Conservation (phyloP, 805 yeast species). For the Brettanomyces sp. region DNA sequence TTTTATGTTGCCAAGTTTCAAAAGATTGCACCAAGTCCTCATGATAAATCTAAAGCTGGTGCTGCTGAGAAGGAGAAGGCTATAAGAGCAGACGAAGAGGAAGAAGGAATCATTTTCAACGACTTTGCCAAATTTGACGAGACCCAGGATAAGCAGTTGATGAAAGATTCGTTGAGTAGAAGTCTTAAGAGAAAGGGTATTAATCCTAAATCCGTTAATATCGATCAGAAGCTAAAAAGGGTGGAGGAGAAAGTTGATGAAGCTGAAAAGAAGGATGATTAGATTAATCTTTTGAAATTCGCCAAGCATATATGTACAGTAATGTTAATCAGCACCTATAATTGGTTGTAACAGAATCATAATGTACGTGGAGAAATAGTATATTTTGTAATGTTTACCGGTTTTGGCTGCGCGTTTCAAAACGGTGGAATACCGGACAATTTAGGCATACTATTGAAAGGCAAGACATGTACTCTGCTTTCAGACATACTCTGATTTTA, state of each 20-base stretch:
- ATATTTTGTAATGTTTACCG: no score
- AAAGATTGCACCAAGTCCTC: slow-evolving; percentile 80
- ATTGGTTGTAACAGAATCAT: no score
- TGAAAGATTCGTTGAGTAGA: slow-evolving; percentile 59
- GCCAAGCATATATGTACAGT: no score
- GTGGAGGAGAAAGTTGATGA: slow-evolving; percentile 1
- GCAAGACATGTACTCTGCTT: no score
- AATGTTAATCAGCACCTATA: no score
- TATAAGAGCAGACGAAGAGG: slow-evolving; percentile 71
- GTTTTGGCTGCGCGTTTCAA: no score
- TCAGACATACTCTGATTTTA: no score
- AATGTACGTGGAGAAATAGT: no score
- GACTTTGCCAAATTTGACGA: slow-evolving; percentile 81
- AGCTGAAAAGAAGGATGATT: background rate
- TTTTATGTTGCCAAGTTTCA: slow-evolving; percentile 95
- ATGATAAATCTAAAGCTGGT: slow-evolving; percentile 78
- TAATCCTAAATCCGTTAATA: slow-evolving; percentile 41
- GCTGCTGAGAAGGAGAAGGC: slow-evolving; percentile 75
- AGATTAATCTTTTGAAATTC: background rate
- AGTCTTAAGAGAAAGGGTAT: slow-evolving; percentile 63
- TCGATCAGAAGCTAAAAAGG: slow-evolving; percentile 19
- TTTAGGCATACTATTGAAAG: no score
- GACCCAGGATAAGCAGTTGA: slow-evolving; percentile 64
- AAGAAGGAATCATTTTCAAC: slow-evolving; percentile 73
- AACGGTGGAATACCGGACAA: no score